Evolutionary conservation across 179 eudicot genomes (phyloP).

Genomic region (Sideroxylon spinosum): DNA sequence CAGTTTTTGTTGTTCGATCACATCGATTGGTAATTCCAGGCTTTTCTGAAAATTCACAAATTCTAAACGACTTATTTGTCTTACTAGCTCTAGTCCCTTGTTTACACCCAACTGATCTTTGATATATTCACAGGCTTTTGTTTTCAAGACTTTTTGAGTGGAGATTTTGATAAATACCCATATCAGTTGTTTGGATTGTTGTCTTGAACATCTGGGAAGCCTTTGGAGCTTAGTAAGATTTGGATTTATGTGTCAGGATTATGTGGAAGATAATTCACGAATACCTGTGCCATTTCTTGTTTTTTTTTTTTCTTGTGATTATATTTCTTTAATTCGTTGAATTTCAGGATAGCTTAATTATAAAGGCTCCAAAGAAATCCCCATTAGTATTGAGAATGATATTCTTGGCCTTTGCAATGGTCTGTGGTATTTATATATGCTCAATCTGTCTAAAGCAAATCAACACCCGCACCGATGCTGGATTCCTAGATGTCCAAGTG

Average conservation of each 20-base stretch:
- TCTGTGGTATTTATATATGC: conserved; percentile 68
- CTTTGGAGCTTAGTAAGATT: neutral
- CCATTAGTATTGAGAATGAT: conserved; percentile 62
- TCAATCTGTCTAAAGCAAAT: conserved; percentile 67
- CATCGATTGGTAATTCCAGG: neutral
- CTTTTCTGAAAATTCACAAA: neutral
- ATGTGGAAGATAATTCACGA: neutral
- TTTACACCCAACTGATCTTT: neutral
- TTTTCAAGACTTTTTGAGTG: neutral
- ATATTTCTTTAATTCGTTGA: neutral
- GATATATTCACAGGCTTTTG: neutral
- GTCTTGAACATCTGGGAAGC: neutral
- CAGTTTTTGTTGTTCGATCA: conserved; percentile 1
- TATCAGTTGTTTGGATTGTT: neutral
- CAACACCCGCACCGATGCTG: conserved; percentile 22
- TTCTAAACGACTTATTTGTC: too few species aligned
- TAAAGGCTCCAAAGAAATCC: conserved; percentile 50
- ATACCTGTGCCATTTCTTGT: too few species aligned
- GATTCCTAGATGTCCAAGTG: conserved; percentile 35
- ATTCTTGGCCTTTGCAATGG: conserved; percentile 56
- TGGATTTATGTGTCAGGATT: neutral
- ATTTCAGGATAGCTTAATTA: conserved; percentile 36
- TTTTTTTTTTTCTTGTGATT: neutral
- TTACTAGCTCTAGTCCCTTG: neutral
- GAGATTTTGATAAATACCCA: neutral